A percentile compares a stretch with the other conserved stretches of the same genome.
Conservation (phyloP, 495 filamentous ascomycete genomes). For the Xanthoparmelia taractica region DNA sequence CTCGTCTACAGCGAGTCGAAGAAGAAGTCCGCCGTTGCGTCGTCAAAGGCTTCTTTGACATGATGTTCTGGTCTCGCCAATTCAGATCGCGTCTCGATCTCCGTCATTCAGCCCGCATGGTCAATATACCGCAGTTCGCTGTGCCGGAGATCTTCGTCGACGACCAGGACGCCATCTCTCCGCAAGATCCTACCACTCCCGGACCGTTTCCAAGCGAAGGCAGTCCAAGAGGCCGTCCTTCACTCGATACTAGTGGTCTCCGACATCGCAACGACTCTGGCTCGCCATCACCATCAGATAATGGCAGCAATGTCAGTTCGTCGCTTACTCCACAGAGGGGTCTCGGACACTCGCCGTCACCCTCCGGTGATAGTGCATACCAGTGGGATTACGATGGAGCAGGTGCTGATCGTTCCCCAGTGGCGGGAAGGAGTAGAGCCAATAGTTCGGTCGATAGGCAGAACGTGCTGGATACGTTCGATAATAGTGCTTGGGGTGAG, state of each 20-base stretch:
- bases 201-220: slow-evolving; percentile 13
- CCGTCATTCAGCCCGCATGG: slow-evolving; percentile 65
- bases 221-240: slow-evolving; percentile 24
- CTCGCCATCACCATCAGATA: slow-evolving; percentile 29
- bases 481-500: slow-evolving; percentile 84
- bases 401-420: slow-evolving; percentile 17
- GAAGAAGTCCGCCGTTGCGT: slow-evolving; percentile 84
- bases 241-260: slow-evolving; percentile 26
- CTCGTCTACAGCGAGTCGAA: slow-evolving; percentile 89
- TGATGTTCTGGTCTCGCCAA: slow-evolving; percentile 76
- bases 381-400: slow-evolving; percentile 16
- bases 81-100: slow-evolving; percentile 66
- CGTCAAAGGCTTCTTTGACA: slow-evolving; percentile 94
- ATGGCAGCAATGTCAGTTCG: slow-evolving; percentile 37
- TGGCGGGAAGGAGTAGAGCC: slow-evolving; percentile 40
- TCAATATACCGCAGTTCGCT: slow-evolving; percentile 65
- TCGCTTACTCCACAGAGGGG: slow-evolving; percentile 17
- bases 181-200: slow-evolving; percentile 18
- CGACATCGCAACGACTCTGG: slow-evolving; percentile 22
- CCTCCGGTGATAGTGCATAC: slow-evolving; percentile 18
- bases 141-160: slow-evolving; percentile 91
- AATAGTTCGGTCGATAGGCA: slow-evolving; percentile 67
- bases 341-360: slow-evolving; percentile 21
- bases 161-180: slow-evolving; percentile 46
- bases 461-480: slow-evolving; percentile 72